Base-by-base conservation (phyloP, 179 eudicot genomes). In the Beta lomatogona region DNA sequence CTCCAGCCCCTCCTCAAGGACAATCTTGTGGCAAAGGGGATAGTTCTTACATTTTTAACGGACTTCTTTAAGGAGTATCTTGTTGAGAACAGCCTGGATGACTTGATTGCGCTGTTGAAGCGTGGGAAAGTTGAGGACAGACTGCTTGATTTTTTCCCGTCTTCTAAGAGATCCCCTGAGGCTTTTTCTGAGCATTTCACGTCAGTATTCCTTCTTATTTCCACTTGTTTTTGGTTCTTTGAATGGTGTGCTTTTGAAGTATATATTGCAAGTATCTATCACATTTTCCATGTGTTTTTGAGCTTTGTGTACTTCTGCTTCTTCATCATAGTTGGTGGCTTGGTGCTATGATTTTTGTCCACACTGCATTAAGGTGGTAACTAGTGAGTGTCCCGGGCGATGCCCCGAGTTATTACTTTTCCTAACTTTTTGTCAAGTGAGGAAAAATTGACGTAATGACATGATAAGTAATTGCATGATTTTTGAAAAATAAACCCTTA, bases 1-100 rank as follows among this genome's bases (percentile, higher is more conserved):
- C 90, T 96, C 91, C 99, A 96, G 89, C 97, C 99, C 70, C 88
- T 96, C 67, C 98, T 93, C 86, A 96, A 96, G 88, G 99, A 96
- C 77, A 96, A 94, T 86, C 99, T 96, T 79, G 95, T 97, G 79
- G 91, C 87, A 58, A 97, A 97, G 89, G 99, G 99, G 88, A 86
- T 97, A 86, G 97, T 92, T 82, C 94, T 94, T 79, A 79, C 94
- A 14, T 97, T 97, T 77, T 88, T 97, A 77, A 94, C 99, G 18
- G 99, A 97, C 83, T 95, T 94, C 84, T 97, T 97, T 85, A 94
- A 89, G 93, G 97, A 93, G 86, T 94, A 93, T 86, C 92, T 97
- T 74, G 90, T 94, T 81, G 98, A 97, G 54, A 94, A 97, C 78
- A 94, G 91, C 83, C 87, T 94, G 64, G 99, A 97, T 92, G 98